Percentiles rank a stretch among this genome's conserved stretches.
phyloP scores from a whole-genome alignment of 1,284 basidiomycete genomes.

The Psilocybe mexicana region DNA sequence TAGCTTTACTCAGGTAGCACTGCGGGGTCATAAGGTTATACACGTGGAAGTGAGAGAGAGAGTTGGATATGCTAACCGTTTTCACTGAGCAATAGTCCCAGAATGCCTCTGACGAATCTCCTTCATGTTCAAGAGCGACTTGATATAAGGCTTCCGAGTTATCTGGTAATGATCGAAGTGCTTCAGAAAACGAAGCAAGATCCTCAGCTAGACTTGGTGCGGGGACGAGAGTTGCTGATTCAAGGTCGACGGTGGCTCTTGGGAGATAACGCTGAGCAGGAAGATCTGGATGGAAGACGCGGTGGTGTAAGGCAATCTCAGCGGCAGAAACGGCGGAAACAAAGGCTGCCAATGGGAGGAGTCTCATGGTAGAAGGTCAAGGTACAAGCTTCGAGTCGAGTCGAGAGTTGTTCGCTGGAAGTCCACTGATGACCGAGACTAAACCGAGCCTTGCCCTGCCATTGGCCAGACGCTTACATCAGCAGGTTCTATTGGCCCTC shows the following conservation, averaged over 20 bases:
- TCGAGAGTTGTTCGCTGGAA: neutral
- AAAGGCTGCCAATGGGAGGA: constrained; percentile 24
- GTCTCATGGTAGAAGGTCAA: constrained; percentile 12
- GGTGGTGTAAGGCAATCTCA: constrained; percentile 34
- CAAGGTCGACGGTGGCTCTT: constrained; percentile 34
- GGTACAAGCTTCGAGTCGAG: neutral
- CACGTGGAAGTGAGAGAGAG: neutral
- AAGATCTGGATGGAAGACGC: constrained; percentile 40
- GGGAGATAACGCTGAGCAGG: constrained; percentile 32
- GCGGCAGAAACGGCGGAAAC: constrained; percentile 26
- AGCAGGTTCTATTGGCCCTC: constrained; percentile 10
- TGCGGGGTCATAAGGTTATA: constrained; percentile 16
- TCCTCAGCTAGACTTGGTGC: constrained; percentile 44
- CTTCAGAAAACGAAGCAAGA: constrained; percentile 42
- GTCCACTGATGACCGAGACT: neutral
- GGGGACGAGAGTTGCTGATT: constrained; percentile 37
- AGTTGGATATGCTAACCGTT: constrained; percentile 50
- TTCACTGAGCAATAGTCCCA: constrained; percentile 75
- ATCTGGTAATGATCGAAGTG: constrained; percentile 34
- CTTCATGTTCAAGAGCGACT: constrained; percentile 64
- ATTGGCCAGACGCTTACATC: constrained; percentile 22
- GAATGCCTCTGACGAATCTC: constrained; percentile 42
- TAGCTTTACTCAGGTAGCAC: constrained; percentile 62
- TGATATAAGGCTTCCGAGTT: constrained; percentile 63
- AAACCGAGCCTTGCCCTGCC: constrained; percentile 7